Percentiles rank a stretch among this genome's conserved stretches.
These are phyloP conservation scores for Cladophialophora yegresii DNA, from an alignment of 2,329 filamentous ascomycete species.

Conservation along the genomic window DNA sequence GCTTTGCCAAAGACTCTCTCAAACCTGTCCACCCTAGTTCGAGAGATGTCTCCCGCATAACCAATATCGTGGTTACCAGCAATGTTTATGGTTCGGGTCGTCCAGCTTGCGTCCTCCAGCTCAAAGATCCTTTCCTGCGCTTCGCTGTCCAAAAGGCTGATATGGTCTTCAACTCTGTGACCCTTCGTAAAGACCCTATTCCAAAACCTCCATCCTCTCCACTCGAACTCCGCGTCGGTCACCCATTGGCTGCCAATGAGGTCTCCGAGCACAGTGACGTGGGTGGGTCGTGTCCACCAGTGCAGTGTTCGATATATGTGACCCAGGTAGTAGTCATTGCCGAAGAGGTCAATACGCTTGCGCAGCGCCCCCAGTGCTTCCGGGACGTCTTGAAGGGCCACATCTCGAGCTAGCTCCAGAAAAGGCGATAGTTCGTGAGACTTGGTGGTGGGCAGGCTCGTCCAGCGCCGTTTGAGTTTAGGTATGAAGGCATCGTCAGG, in stretches of 20 bases:
- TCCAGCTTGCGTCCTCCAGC: slow-evolving; percentile 59
- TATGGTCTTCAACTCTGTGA: slow-evolving; percentile 59
- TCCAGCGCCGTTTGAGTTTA: slow-evolving; percentile 46
- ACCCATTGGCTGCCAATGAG: slow-evolving; percentile 96
- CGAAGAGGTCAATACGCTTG: slow-evolving; percentile 83
- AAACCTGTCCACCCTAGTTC: slow-evolving; percentile 75
- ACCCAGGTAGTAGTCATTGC: slow-evolving; percentile 92
- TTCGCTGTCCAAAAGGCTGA: slow-evolving; percentile 41
- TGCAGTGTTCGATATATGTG: slow-evolving; percentile 83
- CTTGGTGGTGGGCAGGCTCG: slow-evolving; percentile 1
- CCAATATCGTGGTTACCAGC: slow-evolving; percentile 96
- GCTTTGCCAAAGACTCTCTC: slow-evolving; percentile 80
- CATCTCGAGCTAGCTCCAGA: slow-evolving; percentile 14
- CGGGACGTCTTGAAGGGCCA: slow-evolving; percentile 68
- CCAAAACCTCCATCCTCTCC: slow-evolving; percentile 76
- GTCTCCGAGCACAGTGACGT: slow-evolving; percentile 86
- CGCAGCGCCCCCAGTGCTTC: slow-evolving; percentile 66
- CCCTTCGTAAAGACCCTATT: slow-evolving; percentile 71
- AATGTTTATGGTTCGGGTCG: slow-evolving; percentile 78
- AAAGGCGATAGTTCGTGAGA: background rate
- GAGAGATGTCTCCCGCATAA: slow-evolving; percentile 86
- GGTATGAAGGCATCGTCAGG: slow-evolving; percentile 50
- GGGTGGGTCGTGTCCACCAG: slow-evolving; percentile 84
- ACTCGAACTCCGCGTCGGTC: slow-evolving; percentile 76
- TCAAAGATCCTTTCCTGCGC: slow-evolving; percentile 53